These are phyloP conservation scores for Aquilaria yunnanensis DNA, from an alignment of 345 rosid genomes.

Conservation along the genomic window DNA sequence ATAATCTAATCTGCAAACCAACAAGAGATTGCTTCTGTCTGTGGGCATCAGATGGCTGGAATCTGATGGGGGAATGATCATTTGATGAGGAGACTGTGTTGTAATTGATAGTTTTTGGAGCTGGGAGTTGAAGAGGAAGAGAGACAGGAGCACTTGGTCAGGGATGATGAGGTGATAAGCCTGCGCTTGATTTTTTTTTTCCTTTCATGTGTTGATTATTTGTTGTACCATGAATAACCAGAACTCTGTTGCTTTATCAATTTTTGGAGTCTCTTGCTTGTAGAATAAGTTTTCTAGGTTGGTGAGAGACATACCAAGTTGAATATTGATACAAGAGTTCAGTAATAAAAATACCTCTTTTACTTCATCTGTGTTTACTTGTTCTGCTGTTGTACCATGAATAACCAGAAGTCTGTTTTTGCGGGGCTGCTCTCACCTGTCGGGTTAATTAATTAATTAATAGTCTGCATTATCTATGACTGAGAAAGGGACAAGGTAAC, in stretches of 20 bases:
- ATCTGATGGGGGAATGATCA: slow-evolving; percentile 4
- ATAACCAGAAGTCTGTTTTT: no score
- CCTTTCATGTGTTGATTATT: slow-evolving; percentile 21
- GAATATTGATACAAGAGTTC: slow-evolving; percentile 13
- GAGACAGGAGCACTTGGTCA: slow-evolving; percentile 24
- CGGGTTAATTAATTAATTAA: no score
- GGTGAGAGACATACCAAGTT: slow-evolving; percentile 16
- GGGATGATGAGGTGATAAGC: slow-evolving; percentile 40
- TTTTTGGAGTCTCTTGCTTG: slow-evolving; percentile 22
- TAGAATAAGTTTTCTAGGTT: slow-evolving; percentile 27
- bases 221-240: slow-evolving; percentile 19
- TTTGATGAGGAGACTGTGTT: background rate
- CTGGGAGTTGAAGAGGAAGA: slow-evolving; percentile 15
- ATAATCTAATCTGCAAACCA: slow-evolving; percentile 22
- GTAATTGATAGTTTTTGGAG: background rate
- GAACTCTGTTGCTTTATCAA: slow-evolving; percentile 11
- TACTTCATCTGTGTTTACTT: background rate
- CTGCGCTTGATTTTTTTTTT: slow-evolving; percentile 11
- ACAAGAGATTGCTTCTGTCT: slow-evolving; percentile 22
- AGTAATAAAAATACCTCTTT: slow-evolving; percentile 14
- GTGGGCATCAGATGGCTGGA: background rate
- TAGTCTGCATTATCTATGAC: no score
- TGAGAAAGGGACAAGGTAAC: no score
- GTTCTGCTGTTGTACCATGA: no score
- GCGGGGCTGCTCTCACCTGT: no score